Base-by-base conservation (phyloP, 495 filamentous ascomycete genomes). In the Immersiella caudata region DNA sequence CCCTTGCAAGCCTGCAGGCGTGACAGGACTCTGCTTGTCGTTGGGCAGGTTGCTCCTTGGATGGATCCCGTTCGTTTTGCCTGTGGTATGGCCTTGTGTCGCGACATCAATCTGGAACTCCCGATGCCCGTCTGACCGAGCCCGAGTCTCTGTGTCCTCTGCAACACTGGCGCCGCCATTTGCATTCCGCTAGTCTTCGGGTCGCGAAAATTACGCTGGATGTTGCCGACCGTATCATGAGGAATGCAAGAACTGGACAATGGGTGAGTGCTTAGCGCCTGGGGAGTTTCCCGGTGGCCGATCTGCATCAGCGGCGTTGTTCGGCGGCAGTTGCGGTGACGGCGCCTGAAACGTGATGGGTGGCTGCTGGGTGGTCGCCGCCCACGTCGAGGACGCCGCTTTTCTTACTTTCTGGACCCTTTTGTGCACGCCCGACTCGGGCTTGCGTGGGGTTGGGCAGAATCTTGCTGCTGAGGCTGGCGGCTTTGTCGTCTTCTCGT, bases 221-320 rank as follows among this genome's bases (percentile, higher is more conserved):
- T 65, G 68, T 56, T 25, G 54, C 35, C 27, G 29, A 52, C 51
- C 60, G 57, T 67, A 75, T 70, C 67, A 76, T 78, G 76, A 71
- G 70, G 55, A 73, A 65, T 68, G 65, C 64, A 35, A 64, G 60
- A 40, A 70, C 55, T 66, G 70, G 65, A 78, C 69, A 74, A 78
- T 78, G 76, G 75, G 74, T 78, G 64, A 78, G 76, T 77, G 22
- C 18, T 46, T 54, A 40, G 51, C 36, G 29, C 27, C 61, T 51
- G 40, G 26, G 22, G 50, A 36, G 29, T 58, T 29, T 25, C 8
- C 29, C n/a, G 24, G 22, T 51, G 25, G 61, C 59, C 33, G 33
- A 24, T 33, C 24, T 36, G 61, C 57, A 16, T 61, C 50, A 24
- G 46, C 16, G 27, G 27, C 29, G 24, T 55, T 62, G 40, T 20